phyloP scores from a whole-genome alignment of 1,139 yeast genomes.

The Pichia sp. region DNA sequence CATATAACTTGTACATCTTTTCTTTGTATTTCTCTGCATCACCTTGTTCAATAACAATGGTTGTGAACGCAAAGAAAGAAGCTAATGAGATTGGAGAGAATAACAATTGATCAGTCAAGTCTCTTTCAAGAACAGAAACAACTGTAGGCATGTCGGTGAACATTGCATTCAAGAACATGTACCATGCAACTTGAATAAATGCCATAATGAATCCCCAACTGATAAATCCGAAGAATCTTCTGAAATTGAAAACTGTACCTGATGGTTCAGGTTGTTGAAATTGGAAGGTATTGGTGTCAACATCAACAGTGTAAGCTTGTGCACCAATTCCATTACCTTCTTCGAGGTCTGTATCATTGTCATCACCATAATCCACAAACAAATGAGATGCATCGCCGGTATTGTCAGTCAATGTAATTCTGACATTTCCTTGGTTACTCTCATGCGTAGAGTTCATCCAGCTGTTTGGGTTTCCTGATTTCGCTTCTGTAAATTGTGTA shows the following conservation, averaged over 20 bases:
- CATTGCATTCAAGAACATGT: slow-evolving; percentile 70
- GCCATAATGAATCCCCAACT: slow-evolving; percentile 86
- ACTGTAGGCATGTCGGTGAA: slow-evolving; percentile 81
- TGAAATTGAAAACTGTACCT: slow-evolving; percentile 48
- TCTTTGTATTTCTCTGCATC: slow-evolving; percentile 59
- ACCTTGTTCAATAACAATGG: slow-evolving; percentile 77
- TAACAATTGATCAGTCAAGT: slow-evolving; percentile 83
- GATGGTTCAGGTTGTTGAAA: slow-evolving; percentile 1
- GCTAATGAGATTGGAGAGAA: slow-evolving; percentile 86
- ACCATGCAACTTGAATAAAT: slow-evolving; percentile 88
- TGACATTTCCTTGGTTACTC: neutral
- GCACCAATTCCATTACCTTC: slow-evolving; percentile 1
- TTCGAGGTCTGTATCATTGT: slow-evolving; percentile 18
- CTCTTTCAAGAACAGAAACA: slow-evolving; percentile 81
- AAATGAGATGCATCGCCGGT: slow-evolving; percentile 10
- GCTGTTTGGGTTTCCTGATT: neutral
- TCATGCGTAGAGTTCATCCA: neutral
- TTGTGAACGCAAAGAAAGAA: slow-evolving; percentile 81
- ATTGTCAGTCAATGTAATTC: slow-evolving; percentile 14
- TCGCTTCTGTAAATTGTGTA: slow-evolving; percentile 23
- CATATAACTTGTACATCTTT: slow-evolving; percentile 64
- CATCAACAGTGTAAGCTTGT: slow-evolving; percentile 9
- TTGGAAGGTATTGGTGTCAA: neutral
- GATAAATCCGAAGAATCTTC: slow-evolving; percentile 77
- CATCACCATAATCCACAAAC: slow-evolving; percentile 37